Conservation (phyloP, 805 yeast species). For the Pichia gijzeniarum region DNA sequence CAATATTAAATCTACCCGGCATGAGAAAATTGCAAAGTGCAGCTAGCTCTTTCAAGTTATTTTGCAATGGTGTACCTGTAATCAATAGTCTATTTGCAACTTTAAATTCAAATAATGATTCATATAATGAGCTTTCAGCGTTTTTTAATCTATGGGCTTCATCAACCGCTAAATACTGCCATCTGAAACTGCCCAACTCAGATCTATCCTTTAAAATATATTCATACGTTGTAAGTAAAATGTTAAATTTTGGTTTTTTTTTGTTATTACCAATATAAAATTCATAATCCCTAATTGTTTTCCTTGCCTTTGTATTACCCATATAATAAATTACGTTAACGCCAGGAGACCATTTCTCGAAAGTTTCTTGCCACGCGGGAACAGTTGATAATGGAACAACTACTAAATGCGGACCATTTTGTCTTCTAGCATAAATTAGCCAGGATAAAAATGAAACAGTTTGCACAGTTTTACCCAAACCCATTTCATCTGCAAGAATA, state of each 20-base stretch:
- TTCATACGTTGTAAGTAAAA: constrained; percentile 92
- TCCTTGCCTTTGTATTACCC: constrained; percentile 86
- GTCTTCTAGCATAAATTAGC: constrained; percentile 92
- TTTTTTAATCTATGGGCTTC: constrained; percentile 97
- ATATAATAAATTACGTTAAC: constrained; percentile 85
- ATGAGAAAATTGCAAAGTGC: constrained; percentile 90
- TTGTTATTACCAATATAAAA: constrained; percentile 56
- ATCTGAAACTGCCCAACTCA: constrained; percentile 74
- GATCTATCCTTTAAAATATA: constrained; percentile 84
- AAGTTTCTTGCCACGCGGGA: constrained; percentile 99
- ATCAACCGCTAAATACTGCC: constrained; percentile 98
- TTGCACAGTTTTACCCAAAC: constrained; percentile 95
- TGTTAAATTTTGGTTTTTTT: constrained; percentile 78
- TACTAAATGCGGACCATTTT: constrained; percentile 93
- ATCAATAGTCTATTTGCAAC: constrained; percentile 80
- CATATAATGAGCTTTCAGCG: constrained; percentile 89
- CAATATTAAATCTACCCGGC: constrained; percentile 90
- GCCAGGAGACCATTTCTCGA: constrained; percentile 97
- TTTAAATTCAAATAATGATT: constrained; percentile 74
- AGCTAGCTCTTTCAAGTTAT: constrained; percentile 90
- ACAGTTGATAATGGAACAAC: constrained; percentile 95
- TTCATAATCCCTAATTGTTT: constrained; percentile 77
- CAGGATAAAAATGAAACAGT: constrained; percentile 92
- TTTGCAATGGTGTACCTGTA: constrained; percentile 97
- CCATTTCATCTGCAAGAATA: constrained; percentile 98